phyloP scores from a whole-genome alignment of 2,329 filamentous ascomycete species.

The Penicillium sp. region DNA sequence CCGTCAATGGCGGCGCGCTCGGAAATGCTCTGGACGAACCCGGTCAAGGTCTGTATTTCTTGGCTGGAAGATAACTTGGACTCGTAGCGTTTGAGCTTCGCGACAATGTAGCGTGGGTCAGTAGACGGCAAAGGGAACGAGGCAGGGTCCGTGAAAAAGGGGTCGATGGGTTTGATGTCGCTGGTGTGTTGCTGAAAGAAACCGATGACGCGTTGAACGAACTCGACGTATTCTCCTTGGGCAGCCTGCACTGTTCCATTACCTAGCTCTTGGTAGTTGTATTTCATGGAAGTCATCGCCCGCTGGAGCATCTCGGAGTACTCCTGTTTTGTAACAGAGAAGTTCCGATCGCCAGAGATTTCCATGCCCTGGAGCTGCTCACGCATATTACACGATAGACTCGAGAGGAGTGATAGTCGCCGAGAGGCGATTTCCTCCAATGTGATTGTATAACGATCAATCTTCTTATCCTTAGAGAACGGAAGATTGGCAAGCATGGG shows the following conservation, averaged over 20 bases:
- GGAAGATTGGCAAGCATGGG: conserved; percentile 57
- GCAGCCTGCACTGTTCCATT: conserved; percentile 27
- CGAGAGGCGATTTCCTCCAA: conserved; percentile 54
- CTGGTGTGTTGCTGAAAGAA: conserved; percentile 60
- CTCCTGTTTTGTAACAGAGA: conserved; percentile 40
- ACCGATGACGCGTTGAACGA: conserved; percentile 60
- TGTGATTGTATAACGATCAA: conserved; percentile 47
- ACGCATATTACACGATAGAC: conserved; percentile 60
- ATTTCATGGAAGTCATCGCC: conserved; percentile 62
- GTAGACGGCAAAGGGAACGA: conserved; percentile 59
- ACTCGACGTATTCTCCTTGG: conserved; percentile 58
- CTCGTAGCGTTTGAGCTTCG: conserved; percentile 58
- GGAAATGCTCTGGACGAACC: conserved; percentile 59
- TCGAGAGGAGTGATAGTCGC: conserved; percentile 55
- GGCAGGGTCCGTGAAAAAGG: conserved; percentile 60
- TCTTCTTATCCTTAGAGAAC: conserved; percentile 46
- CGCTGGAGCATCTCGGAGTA: conserved; percentile 53
- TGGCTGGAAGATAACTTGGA: conserved; percentile 51
- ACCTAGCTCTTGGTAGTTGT: conserved; percentile 57
- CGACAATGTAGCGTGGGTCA: conserved; percentile 63
- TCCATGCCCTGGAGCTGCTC: conserved; percentile 44
- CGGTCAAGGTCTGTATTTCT: conserved; percentile 53
- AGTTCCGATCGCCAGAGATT: conserved; percentile 29
- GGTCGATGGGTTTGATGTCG: conserved; percentile 54
- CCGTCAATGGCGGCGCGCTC: conserved; percentile 58